Evolutionary conservation across 2,329 filamentous ascomycete genomes (phyloP), one percentile per base, ranked within the genome.

Genomic region (Incumbomyces lentus): DNA sequence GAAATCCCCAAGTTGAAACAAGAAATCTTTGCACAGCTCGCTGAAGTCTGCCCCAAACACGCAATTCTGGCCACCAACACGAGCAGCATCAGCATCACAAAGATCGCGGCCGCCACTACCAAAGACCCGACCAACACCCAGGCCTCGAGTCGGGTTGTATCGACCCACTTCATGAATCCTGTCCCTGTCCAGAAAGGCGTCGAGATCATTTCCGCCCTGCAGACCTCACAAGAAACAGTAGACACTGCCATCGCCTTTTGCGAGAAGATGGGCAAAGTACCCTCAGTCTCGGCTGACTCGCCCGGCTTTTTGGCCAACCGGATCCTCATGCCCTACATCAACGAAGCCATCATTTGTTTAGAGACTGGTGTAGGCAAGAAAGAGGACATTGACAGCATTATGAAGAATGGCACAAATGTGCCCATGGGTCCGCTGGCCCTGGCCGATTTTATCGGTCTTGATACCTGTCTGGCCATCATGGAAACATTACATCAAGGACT

Each of bases 101-200:
- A 84, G 61, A 95, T 98, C 59, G 92, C 92, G 16, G 50, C 53
- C 10, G 89, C 92, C 2, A 79, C 89, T 8, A 90, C 90, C 1
- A 84, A 81, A 19, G 79, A 94, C 61, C 83, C 87, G 1, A 90
- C 71, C 14, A 85, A 95, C 60, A 81, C 86, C 18, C 82, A 81
- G 36, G 84, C 82, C 34, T 84, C 86, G 36, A 90, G 87, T 5
- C 83, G 92, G 40, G 92, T 98, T 8, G 80, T 98, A 46, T 87
- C 86, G 43, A 96, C 92, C 13, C 92, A 98, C 67, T 98, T 98
- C 68, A 98, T 98, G 92, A 98, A 98, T 72, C 92, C 92, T 0
- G 92, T 98, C 0, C 92, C 92, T 2, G 71, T 98, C 29, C 92
- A 96, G 63, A 95, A 95, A 67, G 92, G 92, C 44, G 92, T 98